A percentile compares a stretch with the other conserved stretches of the same genome.
These are phyloP conservation scores for Pholiota microspora DNA, from an alignment of 768 basidiomycete genomes.

Conservation along the genomic window DNA sequence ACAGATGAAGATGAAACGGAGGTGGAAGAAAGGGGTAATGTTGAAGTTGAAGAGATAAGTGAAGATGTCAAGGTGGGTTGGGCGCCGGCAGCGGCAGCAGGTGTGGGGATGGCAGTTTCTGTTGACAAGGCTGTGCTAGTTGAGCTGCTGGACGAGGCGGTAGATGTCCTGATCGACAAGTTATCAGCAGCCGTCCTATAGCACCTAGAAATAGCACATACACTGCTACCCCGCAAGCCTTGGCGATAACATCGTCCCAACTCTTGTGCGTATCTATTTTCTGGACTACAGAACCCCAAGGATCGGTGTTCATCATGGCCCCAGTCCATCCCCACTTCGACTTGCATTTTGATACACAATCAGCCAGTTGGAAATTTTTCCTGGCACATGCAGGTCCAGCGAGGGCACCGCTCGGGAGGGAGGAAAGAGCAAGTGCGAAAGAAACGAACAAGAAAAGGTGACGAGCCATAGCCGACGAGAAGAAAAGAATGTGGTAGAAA, in stretches of 20 bases:
- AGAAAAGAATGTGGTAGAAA: conserved; percentile 22
- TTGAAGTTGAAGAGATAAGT: conserved; percentile 14
- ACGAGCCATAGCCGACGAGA: conserved; percentile 35
- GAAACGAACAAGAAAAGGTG: conserved; percentile 32
- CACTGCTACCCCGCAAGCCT: conserved; percentile 39
- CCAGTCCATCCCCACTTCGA: conserved; percentile 48
- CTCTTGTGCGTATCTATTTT: conserved; percentile 27
- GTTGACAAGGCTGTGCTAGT: conserved; percentile 21
- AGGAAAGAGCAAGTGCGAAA: conserved; percentile 30
- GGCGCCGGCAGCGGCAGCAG: conserved; percentile 16
- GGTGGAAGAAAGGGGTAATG: conserved; percentile 20
- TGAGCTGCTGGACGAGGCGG: conserved; percentile 14
- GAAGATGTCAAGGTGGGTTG: conserved; percentile 13
- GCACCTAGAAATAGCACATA: conserved; percentile 8
- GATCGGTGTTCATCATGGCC: conserved; percentile 48
- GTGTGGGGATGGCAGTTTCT: conserved; percentile 18
- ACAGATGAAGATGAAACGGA: conserved; percentile 12
- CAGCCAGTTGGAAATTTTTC: conserved; percentile 30
- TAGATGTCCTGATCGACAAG: conserved; percentile 13
- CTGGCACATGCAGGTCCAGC: conserved; percentile 47
- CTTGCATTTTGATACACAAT: conserved; percentile 39
- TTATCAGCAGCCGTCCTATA: conserved; percentile 3
- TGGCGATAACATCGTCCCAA: conserved; percentile 34
- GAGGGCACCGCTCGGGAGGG: conserved; percentile 33
- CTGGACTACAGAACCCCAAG: conserved; percentile 53